These are phyloP conservation scores for Posidonia oceanica DNA, from an alignment of 116 monocot species.

Conservation along the genomic window DNA sequence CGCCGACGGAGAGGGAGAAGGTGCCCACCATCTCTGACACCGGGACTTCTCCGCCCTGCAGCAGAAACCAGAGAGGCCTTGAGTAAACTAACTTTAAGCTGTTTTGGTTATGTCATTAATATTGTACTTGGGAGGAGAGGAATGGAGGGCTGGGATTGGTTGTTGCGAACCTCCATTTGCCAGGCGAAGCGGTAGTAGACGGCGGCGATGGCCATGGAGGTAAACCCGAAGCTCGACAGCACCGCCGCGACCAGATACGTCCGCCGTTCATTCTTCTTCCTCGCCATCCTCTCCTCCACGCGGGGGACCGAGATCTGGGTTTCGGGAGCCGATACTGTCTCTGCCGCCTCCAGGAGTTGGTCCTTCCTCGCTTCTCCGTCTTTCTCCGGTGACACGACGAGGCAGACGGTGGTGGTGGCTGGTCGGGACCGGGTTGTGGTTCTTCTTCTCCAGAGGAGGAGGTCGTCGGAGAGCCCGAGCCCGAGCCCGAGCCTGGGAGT, in stretches of 20 bases:
- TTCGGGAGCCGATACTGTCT: not conserved
- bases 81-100: too few relatives aligned
- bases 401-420: conserved; percentile 1
- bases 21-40: conserved; percentile 81
- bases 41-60: conserved; percentile 76
- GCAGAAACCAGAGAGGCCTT: not conserved
- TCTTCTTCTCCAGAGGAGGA: too few relatives aligned
- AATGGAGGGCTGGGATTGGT: not conserved
- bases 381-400: not conserved
- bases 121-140: too few relatives aligned
- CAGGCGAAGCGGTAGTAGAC: conserved; percentile 86
- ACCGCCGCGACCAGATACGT: conserved; percentile 76
- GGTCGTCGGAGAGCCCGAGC: not conserved
- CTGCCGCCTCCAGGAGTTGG: not conserved
- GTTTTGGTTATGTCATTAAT: not conserved
- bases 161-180: conserved; percentile 60
- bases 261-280: conserved; percentile 59
- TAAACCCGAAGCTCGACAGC: conserved; percentile 74
- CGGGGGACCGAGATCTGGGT: conserved; percentile 4
- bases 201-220: conserved; percentile 77
- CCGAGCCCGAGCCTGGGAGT: not conserved
- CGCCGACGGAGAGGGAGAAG: conserved; percentile 76
- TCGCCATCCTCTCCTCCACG: conserved; percentile 33
- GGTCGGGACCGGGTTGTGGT: not conserved
- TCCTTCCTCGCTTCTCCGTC: not conserved